Evolutionary conservation across 306 rosid genomes (phyloP).

Genomic region (Begonia masoniana): DNA sequence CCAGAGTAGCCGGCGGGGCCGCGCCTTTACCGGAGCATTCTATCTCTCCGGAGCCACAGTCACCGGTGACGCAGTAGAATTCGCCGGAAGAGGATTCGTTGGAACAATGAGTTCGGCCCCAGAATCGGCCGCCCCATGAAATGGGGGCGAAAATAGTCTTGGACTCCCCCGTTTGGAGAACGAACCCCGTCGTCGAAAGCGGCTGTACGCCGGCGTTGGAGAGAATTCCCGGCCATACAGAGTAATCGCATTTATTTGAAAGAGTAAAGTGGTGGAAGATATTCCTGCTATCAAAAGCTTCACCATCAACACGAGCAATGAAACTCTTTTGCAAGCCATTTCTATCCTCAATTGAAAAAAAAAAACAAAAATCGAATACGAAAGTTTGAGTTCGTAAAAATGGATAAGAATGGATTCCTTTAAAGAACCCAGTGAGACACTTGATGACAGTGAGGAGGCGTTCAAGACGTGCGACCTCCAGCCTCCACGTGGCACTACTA

Average conservation of each 20-base stretch:
- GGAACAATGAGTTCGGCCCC: conserved; percentile 74
- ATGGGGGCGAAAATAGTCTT: conserved; percentile 40
- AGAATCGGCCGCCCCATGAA: conserved; percentile 88
- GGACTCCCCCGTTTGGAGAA: conserved; percentile 46
- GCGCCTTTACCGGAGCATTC: conserved; percentile 38
- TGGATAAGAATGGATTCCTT: too few relatives aligned
- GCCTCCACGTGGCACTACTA: too few relatives aligned
- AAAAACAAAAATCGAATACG: too few relatives aligned
- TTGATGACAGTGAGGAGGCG: too few relatives aligned
- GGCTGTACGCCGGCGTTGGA: conserved; percentile 69
- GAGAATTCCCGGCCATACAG: conserved; percentile 89
- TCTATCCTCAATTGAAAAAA: too few relatives aligned
- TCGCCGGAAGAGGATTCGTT: conserved; percentile 36
- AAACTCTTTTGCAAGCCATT: neutral
- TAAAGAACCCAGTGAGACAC: too few relatives aligned
- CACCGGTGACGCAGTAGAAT: conserved; percentile 60
- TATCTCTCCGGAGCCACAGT: conserved; percentile 43
- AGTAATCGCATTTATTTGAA: conserved; percentile 65
- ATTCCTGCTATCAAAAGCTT: conserved; percentile 24
- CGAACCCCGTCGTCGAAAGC: conserved; percentile 59
- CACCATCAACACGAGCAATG: too few relatives aligned
- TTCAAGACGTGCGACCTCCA: too few relatives aligned
- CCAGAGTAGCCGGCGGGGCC: conserved; percentile 48
- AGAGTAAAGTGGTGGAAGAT: conserved; percentile 49
- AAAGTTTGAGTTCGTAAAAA: too few relatives aligned